Conservation (phyloP, 2,329 filamentous ascomycete species). For the Ophiostoma sp. region DNA sequence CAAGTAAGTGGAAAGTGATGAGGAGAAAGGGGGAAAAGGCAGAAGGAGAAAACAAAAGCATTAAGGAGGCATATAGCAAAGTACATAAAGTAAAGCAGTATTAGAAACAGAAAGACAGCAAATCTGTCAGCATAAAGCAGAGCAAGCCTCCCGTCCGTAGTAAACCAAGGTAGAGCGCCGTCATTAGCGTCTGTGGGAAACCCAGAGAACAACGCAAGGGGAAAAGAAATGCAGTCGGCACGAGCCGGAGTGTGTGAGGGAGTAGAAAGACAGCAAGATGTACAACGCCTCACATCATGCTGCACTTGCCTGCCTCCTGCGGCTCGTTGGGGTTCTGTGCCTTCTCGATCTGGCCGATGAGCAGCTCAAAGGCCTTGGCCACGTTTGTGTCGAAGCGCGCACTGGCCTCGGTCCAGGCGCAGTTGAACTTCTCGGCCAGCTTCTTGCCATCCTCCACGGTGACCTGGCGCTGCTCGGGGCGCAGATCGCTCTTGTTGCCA, state of each 20-base stretch:
- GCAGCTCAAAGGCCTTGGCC: conserved; percentile 81
- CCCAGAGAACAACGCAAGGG: neutral
- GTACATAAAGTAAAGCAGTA: neutral
- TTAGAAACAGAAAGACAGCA: neutral
- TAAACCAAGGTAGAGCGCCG: neutral
- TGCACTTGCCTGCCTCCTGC: conserved; percentile 72
- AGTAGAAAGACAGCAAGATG: neutral
- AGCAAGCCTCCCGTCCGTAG: neutral
- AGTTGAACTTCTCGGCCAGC: conserved; percentile 79
- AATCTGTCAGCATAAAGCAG: neutral
- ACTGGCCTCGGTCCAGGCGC: conserved; percentile 90
- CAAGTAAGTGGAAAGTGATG: no score
- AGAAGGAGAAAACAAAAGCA: neutral
- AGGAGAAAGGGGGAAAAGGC: neutral
- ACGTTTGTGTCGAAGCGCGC: conserved; percentile 95
- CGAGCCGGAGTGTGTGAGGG: no score
- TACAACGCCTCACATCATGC: conserved; percentile 61
- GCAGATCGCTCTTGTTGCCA: conserved; percentile 93
- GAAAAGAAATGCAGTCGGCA: neutral
- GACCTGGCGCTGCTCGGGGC: conserved; percentile 89
- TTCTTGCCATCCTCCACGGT: conserved; percentile 77
- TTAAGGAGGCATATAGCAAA: conserved; percentile 6
- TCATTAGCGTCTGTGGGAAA: neutral
- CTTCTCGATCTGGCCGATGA: conserved; percentile 94
- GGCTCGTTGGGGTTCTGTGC: conserved; percentile 84